Evolutionary conservation across 176 grass and related monocot genomes (phyloP), one percentile per base, ranked within the genome.

Genomic region (Musa acuminata): DNA sequence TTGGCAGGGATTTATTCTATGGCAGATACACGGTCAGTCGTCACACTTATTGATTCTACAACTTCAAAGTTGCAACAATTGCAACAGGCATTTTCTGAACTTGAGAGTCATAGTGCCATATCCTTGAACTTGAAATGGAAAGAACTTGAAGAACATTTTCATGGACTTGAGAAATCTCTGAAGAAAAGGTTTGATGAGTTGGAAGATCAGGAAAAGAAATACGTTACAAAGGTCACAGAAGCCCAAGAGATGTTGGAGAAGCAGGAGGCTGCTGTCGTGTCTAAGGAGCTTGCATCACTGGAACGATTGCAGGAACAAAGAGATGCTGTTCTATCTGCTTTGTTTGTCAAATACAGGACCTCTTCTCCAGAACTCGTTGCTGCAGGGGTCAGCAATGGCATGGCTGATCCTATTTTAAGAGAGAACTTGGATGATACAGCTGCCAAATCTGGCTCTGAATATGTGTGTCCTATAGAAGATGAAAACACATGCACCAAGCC

Each of bases 141-240:
- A 84, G 86, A 96, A 35, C 89, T 96, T 50, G 92, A 96, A 76
- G 89, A 92, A 16, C 92, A 96, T 78, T 96, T 96, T 72, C 87
- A 80, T 50, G 92, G 92, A 8, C 92, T 96, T 16, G 89, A 96
- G 48, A 86, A 84, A 58, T 92, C 92, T 1, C 80, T 96, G 26
- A 92, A 92, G 80, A 80, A 81, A 71, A 87, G 84, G 62, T 92
- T 96, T 55, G 76, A 84, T n/a, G 92, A 90, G 69, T 80, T 96
- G 8, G 88, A 92, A 75, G 73, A 83, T 74, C 89, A 92, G 77
- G 92, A 96, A 69, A 73, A 67, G 74, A 89, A 92, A 81, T 96
- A 89, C 67, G 82, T 72, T 57, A 73, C 67, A 67, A 83, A 79
- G 0, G 53, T 88, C 6, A 83, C 65, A 4, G 69, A 88, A 43